A percentile compares a stretch with the other conserved stretches of the same genome.
phyloP scores from a whole-genome alignment of 2,329 filamentous ascomycete species.

The Scedosporium apiospermum region DNA sequence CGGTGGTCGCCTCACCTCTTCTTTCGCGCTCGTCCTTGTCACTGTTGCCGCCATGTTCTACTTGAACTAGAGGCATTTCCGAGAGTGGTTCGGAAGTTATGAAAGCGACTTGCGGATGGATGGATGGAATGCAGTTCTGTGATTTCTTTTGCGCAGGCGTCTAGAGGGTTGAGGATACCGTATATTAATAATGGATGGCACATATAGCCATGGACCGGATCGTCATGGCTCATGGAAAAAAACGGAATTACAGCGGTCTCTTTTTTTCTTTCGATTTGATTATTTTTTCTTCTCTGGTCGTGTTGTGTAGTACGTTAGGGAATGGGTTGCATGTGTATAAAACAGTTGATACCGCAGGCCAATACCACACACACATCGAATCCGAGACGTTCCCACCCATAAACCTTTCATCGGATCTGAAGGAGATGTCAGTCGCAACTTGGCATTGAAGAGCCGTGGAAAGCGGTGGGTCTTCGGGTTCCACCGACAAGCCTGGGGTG shows the following conservation, averaged over 20 bases:
- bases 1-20: constrained; percentile 21
- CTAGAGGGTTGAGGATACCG: constrained; percentile 1
- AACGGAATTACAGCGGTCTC: background rate
- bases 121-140: background rate
- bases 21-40: constrained; percentile 29
- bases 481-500: background rate
- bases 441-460: background rate
- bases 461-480: background rate
- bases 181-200: constrained; percentile 2
- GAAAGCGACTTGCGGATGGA: background rate
- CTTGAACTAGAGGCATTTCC: constrained; percentile 24
- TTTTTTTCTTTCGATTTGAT: background rate
- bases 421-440: background rate
- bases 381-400: background rate
- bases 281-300: background rate
- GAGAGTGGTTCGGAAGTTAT: background rate
- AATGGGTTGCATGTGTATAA: background rate
- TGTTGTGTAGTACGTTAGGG: background rate
- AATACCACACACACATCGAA: background rate
- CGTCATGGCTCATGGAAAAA: background rate
- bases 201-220: background rate
- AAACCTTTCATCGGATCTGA: background rate
- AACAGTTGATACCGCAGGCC: background rate
- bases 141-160: background rate
- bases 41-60: constrained; percentile 29